phyloP scores from a whole-genome alignment of 2,329 filamentous ascomycete species.

The Pseudogymnoascus sp. region DNA sequence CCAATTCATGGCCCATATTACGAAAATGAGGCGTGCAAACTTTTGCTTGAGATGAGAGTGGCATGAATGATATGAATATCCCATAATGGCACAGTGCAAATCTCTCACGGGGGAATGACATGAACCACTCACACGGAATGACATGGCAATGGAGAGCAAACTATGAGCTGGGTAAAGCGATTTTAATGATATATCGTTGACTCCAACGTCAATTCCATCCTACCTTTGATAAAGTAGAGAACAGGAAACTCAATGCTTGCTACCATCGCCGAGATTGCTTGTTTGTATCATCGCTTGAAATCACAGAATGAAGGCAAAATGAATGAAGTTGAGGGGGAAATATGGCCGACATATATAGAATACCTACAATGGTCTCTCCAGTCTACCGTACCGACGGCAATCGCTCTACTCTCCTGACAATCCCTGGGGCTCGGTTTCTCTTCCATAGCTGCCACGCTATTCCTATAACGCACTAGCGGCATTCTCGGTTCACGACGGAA shows the following conservation, averaged over 20 bases:
- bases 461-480: not conserved
- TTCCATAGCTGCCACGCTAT: not conserved
- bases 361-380: not conserved
- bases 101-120: not conserved
- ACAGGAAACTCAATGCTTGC: not conserved
- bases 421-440: not conserved
- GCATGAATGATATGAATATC: not conserved
- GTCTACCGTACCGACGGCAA: not conserved
- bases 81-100: not conserved
- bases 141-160: not conserved
- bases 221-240: not conserved
- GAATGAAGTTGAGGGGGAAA: not conserved
- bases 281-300: not conserved
- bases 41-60: not conserved
- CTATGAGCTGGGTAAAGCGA: not conserved
- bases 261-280: not conserved
- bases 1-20: not conserved
- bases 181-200: not conserved
- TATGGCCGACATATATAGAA: not conserved
- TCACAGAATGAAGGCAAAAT: not conserved
- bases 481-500: constrained; percentile 4
- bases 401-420: not conserved
- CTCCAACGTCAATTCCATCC: not conserved
- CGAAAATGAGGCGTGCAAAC: not conserved
- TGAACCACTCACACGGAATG: not conserved